Conservation (phyloP, 768 basidiomycete species). For the Leccinum obscurum region DNA sequence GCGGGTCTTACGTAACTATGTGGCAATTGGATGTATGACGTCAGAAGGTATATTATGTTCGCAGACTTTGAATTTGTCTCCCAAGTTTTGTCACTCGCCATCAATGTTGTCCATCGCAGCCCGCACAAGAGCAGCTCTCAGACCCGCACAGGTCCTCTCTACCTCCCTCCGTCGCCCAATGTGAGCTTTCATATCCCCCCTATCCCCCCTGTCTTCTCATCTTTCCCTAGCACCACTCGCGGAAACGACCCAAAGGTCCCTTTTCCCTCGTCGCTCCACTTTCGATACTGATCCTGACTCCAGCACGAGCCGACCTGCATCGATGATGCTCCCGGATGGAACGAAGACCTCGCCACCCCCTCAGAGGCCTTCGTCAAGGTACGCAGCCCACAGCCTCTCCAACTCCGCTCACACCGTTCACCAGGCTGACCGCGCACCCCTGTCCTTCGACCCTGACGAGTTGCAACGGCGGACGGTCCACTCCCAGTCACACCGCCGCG, state of each 20-base stretch:
- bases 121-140: background rate
- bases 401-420: background rate
- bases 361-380: slow-evolving; percentile 73
- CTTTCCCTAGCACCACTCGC: slow-evolving; percentile 49
- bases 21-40: slow-evolving; percentile 15
- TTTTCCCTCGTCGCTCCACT: background rate
- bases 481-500: slow-evolving; percentile 6
- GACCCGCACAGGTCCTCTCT: background rate
- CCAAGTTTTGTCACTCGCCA: slow-evolving; percentile 2
- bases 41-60: slow-evolving; percentile 5
- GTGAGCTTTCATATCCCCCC: background rate
- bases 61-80: background rate
- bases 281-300: slow-evolving; percentile 13
- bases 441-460: slow-evolving; percentile 14
- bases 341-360: slow-evolving; percentile 59
- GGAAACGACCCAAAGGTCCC: slow-evolving; percentile 56
- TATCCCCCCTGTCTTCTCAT: slow-evolving; percentile 5
- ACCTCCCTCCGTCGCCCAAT: background rate
- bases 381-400: background rate
- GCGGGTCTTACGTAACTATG: background rate
- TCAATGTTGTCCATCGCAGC: slow-evolving; percentile 13
- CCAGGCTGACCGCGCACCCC: slow-evolving; percentile 28
- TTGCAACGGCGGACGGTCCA: slow-evolving; percentile 28
- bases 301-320: slow-evolving; percentile 53
- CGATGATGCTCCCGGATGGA: slow-evolving; percentile 67